Evolutionary conservation across 140 eudicot genomes (phyloP), one percentile per base, ranked within the genome.

Genomic region (Flaveria floridana): DNA sequence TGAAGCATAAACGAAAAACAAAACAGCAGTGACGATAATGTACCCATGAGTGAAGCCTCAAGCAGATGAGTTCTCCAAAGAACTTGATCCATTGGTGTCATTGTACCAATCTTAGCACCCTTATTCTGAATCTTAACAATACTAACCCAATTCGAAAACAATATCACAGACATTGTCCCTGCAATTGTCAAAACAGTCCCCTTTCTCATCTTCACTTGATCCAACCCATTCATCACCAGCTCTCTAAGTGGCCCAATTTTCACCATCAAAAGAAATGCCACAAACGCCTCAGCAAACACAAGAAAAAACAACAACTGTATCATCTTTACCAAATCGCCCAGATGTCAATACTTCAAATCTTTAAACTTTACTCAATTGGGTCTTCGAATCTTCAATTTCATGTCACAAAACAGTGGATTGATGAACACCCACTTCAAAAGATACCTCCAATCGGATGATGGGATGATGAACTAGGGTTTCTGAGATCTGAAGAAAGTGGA

Each of bases 1-100:
- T 13, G n/a, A 59, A 57, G 11, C 65, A 53, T 21, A 65, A 56
- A 48, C 18, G 30, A 5, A 44, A 76, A 74, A 34, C 50, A 51
- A 52, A 55, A 14, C 57, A 11, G 11, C 15, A 6, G 3, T 26
- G 41, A 57, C 18, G n/a, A 16, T 25, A 77, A 91, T 16, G 39
- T 76, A 76, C 99, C 99, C 96, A 94, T 90, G 15, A 94, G 90
- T 71, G 99, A 86, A 80, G 99, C 97, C 80, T 94, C 99, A 2
- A 94, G 84, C 90, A 94, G 78, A 78, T 94, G 96, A 71, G 99
- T 94, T 83, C 97, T 94, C 99, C 99, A 94, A 56, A 90, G 97
- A 48, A 94, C 99, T 80, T 94, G 99, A 88, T 94, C 99, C 99
- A 94, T 94, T 0, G 99, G 99, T 62, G 99, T 86, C 99, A 94